phyloP scores from a whole-genome alignment of 176 grass and related monocot genomes.

The Guadua angustifolia region DNA sequence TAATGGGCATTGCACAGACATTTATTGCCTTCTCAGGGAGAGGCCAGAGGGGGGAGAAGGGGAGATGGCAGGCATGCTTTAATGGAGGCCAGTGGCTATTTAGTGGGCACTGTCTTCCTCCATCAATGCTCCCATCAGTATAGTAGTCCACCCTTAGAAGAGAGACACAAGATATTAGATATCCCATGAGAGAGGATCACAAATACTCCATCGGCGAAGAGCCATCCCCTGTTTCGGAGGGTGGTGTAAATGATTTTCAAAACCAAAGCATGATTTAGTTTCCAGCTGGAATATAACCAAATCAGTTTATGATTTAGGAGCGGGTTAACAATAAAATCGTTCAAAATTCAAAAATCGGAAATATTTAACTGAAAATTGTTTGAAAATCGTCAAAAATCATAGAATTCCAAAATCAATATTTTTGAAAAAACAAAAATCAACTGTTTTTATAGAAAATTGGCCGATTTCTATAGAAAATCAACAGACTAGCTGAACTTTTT shows the following conservation, averaged over 20 bases:
- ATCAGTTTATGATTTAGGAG: background rate
- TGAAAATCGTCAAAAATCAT: too few species aligned
- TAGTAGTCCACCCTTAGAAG: background rate
- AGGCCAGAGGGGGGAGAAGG: background rate
- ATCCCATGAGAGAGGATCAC: background rate
- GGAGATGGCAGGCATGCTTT: conserved; percentile 57
- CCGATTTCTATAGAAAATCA: too few species aligned
- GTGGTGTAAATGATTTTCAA: background rate
- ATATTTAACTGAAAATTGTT: too few species aligned
- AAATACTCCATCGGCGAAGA: background rate
- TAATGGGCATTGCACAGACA: conserved; percentile 60
- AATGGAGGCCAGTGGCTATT: conserved; percentile 59
- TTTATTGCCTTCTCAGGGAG: conserved; percentile 47
- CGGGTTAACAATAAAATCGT: too few species aligned
- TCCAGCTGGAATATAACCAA: background rate
- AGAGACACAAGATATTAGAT: background rate
- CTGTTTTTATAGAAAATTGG: too few species aligned
- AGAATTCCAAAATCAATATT: too few species aligned
- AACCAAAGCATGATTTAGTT: too few species aligned
- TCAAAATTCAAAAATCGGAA: too few species aligned
- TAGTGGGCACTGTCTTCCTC: conserved; percentile 56
- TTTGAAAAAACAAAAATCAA: too few species aligned
- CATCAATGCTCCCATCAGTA: conserved; percentile 48
- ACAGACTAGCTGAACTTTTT: too few species aligned
- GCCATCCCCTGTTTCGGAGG: background rate